These are phyloP conservation scores for Globisporangium barbulae DNA, from an alignment of 352 stramenopile species.

Conservation along the genomic window DNA sequence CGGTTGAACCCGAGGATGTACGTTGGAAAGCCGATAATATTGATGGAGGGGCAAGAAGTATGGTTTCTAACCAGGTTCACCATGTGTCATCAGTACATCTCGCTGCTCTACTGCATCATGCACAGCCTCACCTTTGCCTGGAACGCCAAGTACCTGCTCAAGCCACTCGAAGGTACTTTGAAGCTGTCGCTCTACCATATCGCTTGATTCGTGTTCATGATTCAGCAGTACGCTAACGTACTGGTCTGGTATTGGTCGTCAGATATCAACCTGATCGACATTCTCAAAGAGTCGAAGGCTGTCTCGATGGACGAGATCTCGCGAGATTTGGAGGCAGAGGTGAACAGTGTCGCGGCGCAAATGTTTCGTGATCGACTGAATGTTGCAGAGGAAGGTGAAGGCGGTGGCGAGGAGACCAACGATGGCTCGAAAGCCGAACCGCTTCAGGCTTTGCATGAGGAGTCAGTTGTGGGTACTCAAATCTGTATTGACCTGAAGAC, in stretches of 20 bases:
- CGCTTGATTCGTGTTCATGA: neutral
- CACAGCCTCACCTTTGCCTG: constrained; percentile 56
- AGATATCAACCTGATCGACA: constrained; percentile 58
- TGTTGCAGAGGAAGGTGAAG: neutral
- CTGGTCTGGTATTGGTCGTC: neutral
- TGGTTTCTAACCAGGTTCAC: neutral
- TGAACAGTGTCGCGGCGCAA: constrained; percentile 36
- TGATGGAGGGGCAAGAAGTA: neutral
- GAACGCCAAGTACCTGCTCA: constrained; percentile 45
- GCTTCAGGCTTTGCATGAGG: neutral
- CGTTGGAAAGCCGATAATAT: constrained; percentile 11
- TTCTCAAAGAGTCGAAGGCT: constrained; percentile 50
- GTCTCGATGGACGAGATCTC: constrained; percentile 46
- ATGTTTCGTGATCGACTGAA: constrained; percentile 39
- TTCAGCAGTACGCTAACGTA: too few relatives aligned
- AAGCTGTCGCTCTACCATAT: neutral
- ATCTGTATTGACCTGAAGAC: neutral
- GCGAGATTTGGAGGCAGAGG: constrained; percentile 38
- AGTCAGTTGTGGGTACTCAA: neutral
- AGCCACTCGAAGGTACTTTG: constrained; percentile 39
- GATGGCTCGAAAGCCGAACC: neutral
- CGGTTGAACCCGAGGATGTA: constrained; percentile 60
- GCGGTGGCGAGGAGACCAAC: neutral
- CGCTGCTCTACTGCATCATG: constrained; percentile 73
- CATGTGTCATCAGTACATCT: constrained; percentile 50